phyloP scores from a whole-genome alignment of 75 land plant genomes.

The Ceratopteris richardii region DNA sequence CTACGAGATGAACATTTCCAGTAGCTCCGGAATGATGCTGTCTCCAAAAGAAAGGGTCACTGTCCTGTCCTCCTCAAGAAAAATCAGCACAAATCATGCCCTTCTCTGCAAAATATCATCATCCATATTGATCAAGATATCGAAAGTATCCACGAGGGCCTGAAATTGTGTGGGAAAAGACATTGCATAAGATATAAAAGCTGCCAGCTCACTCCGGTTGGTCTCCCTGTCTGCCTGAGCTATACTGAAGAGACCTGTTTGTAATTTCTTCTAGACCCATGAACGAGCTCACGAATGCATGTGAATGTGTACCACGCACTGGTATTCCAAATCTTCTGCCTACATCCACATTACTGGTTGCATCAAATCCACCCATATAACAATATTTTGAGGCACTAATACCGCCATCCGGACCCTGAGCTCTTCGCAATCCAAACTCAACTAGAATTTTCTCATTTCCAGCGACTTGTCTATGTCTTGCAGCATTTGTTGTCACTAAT shows the following conservation, averaged over 20 bases:
- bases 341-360: conserved; percentile 87
- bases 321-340: conserved; percentile 87
- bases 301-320: conserved; percentile 95
- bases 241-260: conserved; percentile 50
- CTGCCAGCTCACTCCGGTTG: conserved; percentile 89
- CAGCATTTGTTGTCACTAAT: conserved; percentile 96
- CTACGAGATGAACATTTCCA: too few relatives aligned
- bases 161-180: conserved; percentile 76
- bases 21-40: too few relatives aligned
- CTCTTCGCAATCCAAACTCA: conserved; percentile 93
- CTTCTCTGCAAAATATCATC: too few relatives aligned
- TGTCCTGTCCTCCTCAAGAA: too few relatives aligned
- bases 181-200: conserved; percentile 88
- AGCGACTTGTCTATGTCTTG: conserved; percentile 87
- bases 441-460: conserved; percentile 74
- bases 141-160: conserved; percentile 95
- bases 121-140: too few relatives aligned
- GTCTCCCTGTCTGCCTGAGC: conserved; percentile 62
- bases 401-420: conserved; percentile 99
- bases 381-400: conserved; percentile 92
- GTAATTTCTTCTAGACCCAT: conserved; percentile 92
- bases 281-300: conserved; percentile 92
- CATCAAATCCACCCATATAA: conserved; percentile 96
- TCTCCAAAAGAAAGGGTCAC: too few relatives aligned
- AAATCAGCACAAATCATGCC: too few relatives aligned